These are phyloP conservation scores for Coemansia sp. DNA, from an alignment of 192 early-diverging fungal species.

Conservation along the genomic window DNA sequence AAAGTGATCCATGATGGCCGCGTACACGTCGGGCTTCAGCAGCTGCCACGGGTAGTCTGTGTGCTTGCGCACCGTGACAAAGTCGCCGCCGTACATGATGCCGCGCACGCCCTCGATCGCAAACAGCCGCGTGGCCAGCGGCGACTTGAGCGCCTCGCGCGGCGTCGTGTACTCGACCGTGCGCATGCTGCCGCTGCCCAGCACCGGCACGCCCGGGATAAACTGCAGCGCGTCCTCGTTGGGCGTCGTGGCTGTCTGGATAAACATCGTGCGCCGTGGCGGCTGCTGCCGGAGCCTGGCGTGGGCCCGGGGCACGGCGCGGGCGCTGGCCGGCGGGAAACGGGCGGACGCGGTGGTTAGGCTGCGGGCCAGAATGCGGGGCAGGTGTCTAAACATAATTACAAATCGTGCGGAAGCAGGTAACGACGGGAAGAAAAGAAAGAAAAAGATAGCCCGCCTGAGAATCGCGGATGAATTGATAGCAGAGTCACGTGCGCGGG, in stretches of 20 bases:
- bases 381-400: conserved; percentile 3
- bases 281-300: not conserved
- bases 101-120: conserved; percentile 86
- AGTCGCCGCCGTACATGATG: conserved; percentile 90
- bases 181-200: conserved; percentile 52
- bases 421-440: not conserved
- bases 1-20: conserved; percentile 92
- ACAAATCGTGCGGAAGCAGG: not conserved
- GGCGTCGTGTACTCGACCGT: conserved; percentile 82
- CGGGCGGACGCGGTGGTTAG: too few relatives aligned
- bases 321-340: too few relatives aligned
- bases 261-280: conserved; percentile 73
- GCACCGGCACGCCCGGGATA: conserved; percentile 85
- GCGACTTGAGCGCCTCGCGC: conserved; percentile 73
- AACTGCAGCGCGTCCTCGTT: conserved; percentile 96
- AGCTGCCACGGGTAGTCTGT: conserved; percentile 88
- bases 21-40: conserved; percentile 97
- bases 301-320: too few relatives aligned
- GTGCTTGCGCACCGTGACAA: conserved; percentile 93
- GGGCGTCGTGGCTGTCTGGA: conserved; percentile 87
- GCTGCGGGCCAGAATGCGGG: not conserved
- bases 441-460: too few relatives aligned
- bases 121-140: conserved; percentile 87
- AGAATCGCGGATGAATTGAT: not conserved
- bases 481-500: too few relatives aligned